Conservation (phyloP, 306 rosid species). For the Acacia acuminata region DNA sequence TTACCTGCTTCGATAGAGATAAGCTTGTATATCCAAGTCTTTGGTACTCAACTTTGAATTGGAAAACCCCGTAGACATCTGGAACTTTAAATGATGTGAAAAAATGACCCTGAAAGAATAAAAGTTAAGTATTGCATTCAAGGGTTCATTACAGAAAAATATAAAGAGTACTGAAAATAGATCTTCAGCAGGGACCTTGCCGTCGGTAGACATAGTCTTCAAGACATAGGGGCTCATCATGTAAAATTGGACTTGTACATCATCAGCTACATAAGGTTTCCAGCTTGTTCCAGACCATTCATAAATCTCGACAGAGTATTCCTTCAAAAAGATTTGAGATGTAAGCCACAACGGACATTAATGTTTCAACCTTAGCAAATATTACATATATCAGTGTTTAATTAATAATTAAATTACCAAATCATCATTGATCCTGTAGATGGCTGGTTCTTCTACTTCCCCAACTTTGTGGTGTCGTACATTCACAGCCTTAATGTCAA, state of each 20-base stretch:
- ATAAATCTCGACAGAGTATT: conserved; percentile 80
- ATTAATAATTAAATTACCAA: conserved; percentile 62
- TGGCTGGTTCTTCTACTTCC: conserved; percentile 75
- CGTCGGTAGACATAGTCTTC: conserved; percentile 77
- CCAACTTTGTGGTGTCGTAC: conserved; percentile 87
- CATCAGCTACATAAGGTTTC: conserved; percentile 89
- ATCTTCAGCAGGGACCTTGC: conserved; percentile 56
- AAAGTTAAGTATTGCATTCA: background rate
- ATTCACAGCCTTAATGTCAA: conserved; percentile 61
- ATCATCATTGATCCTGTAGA: conserved; percentile 89
- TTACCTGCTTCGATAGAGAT: conserved; percentile 88
- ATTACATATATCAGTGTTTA: background rate
- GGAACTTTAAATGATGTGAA: conserved; percentile 91
- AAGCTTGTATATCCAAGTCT: conserved; percentile 90
- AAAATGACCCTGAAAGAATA: conserved; percentile 64
- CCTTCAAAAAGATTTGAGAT: conserved; percentile 50
- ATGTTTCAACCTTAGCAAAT: background rate
- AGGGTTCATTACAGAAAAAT: conserved; percentile 18
- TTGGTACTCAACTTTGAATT: conserved; percentile 90
- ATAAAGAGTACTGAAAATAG: conserved; percentile 1
- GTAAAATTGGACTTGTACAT: conserved; percentile 97
- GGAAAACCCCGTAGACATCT: conserved; percentile 99
- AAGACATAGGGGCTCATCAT: conserved; percentile 99
- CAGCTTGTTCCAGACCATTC: conserved; percentile 95
- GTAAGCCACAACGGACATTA: conserved; percentile 36